Evolutionary conservation across 2,329 filamentous ascomycete genomes (phyloP), one percentile per base, ranked within the genome.

Genomic region (Ascochyta lentis): DNA sequence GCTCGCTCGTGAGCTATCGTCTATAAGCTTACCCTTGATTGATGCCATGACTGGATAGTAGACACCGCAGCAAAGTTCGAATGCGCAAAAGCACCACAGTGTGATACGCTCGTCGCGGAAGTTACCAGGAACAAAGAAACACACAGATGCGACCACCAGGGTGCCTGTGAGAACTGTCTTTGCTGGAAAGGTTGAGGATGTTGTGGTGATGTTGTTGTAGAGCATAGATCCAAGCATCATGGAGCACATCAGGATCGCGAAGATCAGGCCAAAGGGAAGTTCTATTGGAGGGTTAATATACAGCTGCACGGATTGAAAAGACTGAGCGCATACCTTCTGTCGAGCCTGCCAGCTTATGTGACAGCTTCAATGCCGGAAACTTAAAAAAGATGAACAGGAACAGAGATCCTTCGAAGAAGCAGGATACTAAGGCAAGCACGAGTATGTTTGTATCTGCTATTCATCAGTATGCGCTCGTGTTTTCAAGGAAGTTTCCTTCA

Each of bases 301-400:
- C 10, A 16, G n/a, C 9, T 23, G 4, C 15, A 38, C 43, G 26
- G 26, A n/a, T 4, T 8, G 1, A 8, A 16, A 15, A 15, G 4
- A 22, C 15, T 13, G 4, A 23, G 8, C 37, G 43, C 65, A 53
- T 65, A 70, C 70, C 66, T 24, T 65, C 60, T 46, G 64, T 65
- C n/a, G 67, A 64, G 15, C 65, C 68, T 9, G 68, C 56, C 22
- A 71, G 27, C 37, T 71, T 64, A 38, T 73, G 70, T 35, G 63
- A 68, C 10, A 70, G 58, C 49, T 69, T 81, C n/a, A 87, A 72
- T 3, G 83, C 80, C 1, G 83, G 81, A 0, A 83, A 82, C 81
- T 84, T 86, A 75, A 85, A 86, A 70, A 86, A 87, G 53, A 87
- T 82, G 64, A 86, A 86, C 10, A 87, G 77, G 64, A 86, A 87